Percentiles rank a stretch among this genome's conserved stretches.
phyloP scores from a whole-genome alignment of 495 filamentous ascomycete species.

The Podospora tetraspora region DNA sequence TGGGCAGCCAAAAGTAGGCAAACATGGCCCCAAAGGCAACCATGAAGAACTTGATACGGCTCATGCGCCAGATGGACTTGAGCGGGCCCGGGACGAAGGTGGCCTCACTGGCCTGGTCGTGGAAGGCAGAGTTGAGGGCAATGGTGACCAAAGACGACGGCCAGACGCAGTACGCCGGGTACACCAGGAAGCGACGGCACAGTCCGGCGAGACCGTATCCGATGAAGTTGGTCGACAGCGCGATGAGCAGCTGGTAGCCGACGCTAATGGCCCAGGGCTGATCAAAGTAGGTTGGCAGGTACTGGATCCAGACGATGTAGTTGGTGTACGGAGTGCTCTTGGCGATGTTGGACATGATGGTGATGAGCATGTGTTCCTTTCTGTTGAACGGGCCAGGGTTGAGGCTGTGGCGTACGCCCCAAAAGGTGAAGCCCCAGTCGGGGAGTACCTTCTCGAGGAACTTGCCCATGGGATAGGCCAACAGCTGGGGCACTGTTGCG shows the following conservation, averaged over 20 bases:
- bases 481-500: constrained; percentile 34
- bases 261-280: constrained; percentile 34
- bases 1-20: constrained; percentile 43
- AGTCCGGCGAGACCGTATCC: constrained; percentile 51
- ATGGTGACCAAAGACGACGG: constrained; percentile 41
- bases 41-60: constrained; percentile 35
- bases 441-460: constrained; percentile 31
- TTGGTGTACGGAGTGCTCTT: constrained; percentile 36
- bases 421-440: constrained; percentile 35
- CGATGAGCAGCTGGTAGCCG: constrained; percentile 41
- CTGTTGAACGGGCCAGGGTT: constrained; percentile 49
- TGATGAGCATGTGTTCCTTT: constrained; percentile 51
- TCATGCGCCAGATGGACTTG: constrained; percentile 28
- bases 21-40: constrained; percentile 35
- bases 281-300: constrained; percentile 38
- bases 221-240: constrained; percentile 44
- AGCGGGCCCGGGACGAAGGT: constrained; percentile 30
- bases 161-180: constrained; percentile 43
- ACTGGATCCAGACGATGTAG: constrained; percentile 43
- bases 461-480: constrained; percentile 39
- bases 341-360: constrained; percentile 41
- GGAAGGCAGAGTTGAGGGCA: constrained; percentile 41
- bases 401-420: constrained; percentile 34
- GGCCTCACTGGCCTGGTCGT: constrained; percentile 29
- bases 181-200: constrained; percentile 52